phyloP scores from a whole-genome alignment of 192 early-diverging fungal genomes.

The Coemansia sp. region DNA sequence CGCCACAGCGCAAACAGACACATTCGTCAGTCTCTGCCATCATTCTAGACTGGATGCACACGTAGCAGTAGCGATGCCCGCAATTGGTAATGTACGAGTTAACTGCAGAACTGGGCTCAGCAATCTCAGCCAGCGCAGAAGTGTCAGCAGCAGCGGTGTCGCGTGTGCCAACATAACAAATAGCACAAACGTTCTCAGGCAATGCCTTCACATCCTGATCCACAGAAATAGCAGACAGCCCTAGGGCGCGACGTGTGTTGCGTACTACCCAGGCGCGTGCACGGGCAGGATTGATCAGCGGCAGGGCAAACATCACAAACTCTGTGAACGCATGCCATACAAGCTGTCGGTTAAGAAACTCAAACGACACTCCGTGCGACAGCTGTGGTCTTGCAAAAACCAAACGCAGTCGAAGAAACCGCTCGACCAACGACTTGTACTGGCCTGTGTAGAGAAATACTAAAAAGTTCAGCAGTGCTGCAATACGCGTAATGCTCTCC shows the following conservation, averaged over 20 bases:
- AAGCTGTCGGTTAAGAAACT: constrained; percentile 91
- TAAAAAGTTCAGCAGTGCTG: constrained; percentile 78
- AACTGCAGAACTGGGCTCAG: constrained; percentile 38
- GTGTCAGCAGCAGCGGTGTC: not conserved
- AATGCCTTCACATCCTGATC: constrained; percentile 49
- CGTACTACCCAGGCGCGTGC: constrained; percentile 42
- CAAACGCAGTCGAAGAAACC: constrained; percentile 77
- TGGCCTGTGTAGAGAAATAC: constrained; percentile 81
- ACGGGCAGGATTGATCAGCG: constrained; percentile 65
- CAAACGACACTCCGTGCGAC: constrained; percentile 79
- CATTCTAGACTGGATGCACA: constrained; percentile 79
- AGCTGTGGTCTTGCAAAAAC: constrained; percentile 76
- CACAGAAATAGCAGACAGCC: constrained; percentile 55
- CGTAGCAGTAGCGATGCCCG: constrained; percentile 87
- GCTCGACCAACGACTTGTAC: constrained; percentile 78
- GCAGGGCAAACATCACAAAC: constrained; percentile 83
- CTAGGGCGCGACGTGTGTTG: constrained; percentile 20
- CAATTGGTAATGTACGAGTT: constrained; percentile 82
- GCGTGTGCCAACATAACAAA: constrained; percentile 56
- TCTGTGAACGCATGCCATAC: constrained; percentile 94
- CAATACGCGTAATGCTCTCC: constrained; percentile 62
- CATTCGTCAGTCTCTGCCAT: constrained; percentile 70
- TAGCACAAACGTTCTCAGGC: constrained; percentile 71
- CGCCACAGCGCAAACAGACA: constrained; percentile 77
- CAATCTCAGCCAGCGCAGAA: not conserved